Evolutionary conservation across 768 basidiomycete species (phyloP).

Genomic region (Mycena crocata): DNA sequence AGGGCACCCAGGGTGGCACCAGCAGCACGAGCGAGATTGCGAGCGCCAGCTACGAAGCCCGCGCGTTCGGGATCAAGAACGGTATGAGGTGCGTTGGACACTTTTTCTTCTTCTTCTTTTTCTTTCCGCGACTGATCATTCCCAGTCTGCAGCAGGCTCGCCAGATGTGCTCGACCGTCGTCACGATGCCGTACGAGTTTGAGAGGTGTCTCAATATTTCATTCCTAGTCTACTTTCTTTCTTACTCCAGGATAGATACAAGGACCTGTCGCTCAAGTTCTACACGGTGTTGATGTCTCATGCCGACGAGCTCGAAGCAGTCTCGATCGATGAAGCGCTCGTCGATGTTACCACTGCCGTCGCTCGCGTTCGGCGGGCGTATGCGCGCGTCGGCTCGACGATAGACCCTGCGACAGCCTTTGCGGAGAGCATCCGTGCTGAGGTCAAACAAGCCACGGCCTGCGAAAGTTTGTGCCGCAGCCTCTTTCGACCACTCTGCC

Average conservation of each 20-base stretch:
- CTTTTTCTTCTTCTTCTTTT: background rate
- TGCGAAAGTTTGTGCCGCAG: slow-evolving; percentile 78
- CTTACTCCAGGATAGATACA: slow-evolving; percentile 70
- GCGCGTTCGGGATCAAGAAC: slow-evolving; percentile 87
- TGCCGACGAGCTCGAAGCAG: slow-evolving; percentile 93
- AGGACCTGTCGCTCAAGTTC: slow-evolving; percentile 84
- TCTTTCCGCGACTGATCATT: slow-evolving; percentile 9
- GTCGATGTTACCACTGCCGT: slow-evolving; percentile 85
- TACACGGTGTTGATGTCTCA: slow-evolving; percentile 93
- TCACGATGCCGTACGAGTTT: slow-evolving; percentile 95
- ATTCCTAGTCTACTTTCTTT: background rate
- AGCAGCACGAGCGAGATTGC: slow-evolving; percentile 95
- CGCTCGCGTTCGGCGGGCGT: slow-evolving; percentile 49
- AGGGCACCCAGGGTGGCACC: slow-evolving; percentile 75
- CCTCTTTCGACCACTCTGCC: background rate
- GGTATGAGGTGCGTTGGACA: slow-evolving; percentile 84
- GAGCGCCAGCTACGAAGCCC: slow-evolving; percentile 93
- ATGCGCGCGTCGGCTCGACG: slow-evolving; percentile 39
- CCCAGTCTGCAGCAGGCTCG: slow-evolving; percentile 82
- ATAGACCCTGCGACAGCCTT: slow-evolving; percentile 79
- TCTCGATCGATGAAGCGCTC: slow-evolving; percentile 96
- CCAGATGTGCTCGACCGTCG: slow-evolving; percentile 76
- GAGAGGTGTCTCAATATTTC: slow-evolving; percentile 62
- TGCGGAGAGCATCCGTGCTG: slow-evolving; percentile 83
- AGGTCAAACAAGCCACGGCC: slow-evolving; percentile 81